Evolutionary conservation across 305 asterid species (phyloP).

Genomic region (Lippia alba): DNA sequence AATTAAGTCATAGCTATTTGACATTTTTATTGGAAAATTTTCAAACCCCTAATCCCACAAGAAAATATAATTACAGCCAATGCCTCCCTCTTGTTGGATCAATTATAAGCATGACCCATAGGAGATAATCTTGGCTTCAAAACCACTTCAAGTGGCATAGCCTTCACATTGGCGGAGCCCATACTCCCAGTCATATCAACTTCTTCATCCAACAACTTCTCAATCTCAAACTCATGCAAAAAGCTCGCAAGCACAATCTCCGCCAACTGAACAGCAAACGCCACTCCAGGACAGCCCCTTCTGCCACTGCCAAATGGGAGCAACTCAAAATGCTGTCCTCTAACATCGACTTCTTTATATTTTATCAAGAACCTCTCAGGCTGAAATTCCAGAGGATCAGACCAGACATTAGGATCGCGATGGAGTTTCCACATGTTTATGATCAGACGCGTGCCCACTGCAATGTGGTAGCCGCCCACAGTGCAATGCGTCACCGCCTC

Average conservation of each 20-base stretch:
- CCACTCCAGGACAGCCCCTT: conserved; percentile 50
- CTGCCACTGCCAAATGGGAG: conserved; percentile 57
- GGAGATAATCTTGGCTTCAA: conserved; percentile 22
- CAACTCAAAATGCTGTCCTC: conserved; percentile 40
- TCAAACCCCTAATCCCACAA: too few relatives aligned
- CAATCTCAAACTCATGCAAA: conserved; percentile 49
- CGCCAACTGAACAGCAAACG: conserved; percentile 31
- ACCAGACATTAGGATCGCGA: conserved; percentile 38
- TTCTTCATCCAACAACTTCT: conserved; percentile 17
- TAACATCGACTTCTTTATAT: conserved; percentile 41
- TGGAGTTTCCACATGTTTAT: conserved; percentile 50
- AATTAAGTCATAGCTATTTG: too few relatives aligned
- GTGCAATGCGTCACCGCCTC: conserved; percentile 41
- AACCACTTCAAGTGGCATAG: conserved; percentile 18
- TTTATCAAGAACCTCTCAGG: conserved; percentile 51
- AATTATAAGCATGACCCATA: background rate
- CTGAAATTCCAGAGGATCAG: conserved; percentile 35
- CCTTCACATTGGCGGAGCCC: conserved; percentile 1
- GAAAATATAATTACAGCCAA: background rate
- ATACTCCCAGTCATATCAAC: conserved; percentile 45
- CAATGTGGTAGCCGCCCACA: conserved; percentile 44
- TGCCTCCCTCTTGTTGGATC: too few relatives aligned
- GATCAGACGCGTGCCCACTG: conserved; percentile 41
- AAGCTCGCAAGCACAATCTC: conserved; percentile 43
- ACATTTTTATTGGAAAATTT: too few relatives aligned